A percentile compares a stretch with the other conserved stretches of the same genome.
These are phyloP conservation scores for Aspergillus sp. DNA, from an alignment of 2,329 filamentous ascomycete species.

Conservation along the genomic window DNA sequence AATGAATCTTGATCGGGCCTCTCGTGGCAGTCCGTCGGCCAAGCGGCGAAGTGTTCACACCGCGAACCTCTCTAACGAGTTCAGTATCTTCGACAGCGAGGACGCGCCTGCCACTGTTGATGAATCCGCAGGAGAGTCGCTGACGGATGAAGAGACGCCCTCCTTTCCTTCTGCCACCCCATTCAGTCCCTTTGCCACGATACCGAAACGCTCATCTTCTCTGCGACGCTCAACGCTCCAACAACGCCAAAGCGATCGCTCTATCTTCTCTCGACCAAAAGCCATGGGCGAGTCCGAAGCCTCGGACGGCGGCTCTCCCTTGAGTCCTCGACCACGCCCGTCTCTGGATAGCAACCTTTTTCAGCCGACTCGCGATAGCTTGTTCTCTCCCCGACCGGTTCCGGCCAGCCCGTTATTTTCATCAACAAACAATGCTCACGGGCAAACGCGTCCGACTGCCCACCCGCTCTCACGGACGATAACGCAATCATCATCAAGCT, in stretches of 20 bases:
- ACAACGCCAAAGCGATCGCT: constrained; percentile 72
- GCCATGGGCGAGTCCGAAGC: constrained; percentile 48
- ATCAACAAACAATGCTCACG: constrained; percentile 28
- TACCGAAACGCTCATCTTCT: constrained; percentile 71
- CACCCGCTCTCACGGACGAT: constrained; percentile 86
- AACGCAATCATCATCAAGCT: constrained; percentile 81
- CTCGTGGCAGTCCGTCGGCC: constrained; percentile 79
- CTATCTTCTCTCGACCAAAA: constrained; percentile 49
- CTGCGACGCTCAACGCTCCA: constrained; percentile 84
- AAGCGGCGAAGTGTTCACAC: constrained; percentile 88
- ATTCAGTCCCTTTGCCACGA: constrained; percentile 50
- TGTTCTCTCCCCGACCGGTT: constrained; percentile 63
- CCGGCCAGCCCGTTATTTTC: constrained; percentile 48
- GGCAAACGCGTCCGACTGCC: constrained; percentile 48
- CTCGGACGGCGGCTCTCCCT: constrained; percentile 54
- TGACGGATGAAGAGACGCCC: constrained; percentile 26
- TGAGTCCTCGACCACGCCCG: constrained; percentile 66
- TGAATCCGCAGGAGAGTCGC: constrained; percentile 29
- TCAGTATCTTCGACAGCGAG: constrained; percentile 71
- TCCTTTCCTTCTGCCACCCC: constrained; percentile 37
- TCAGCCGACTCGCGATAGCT: constrained; percentile 62
- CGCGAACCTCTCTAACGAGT: constrained; percentile 61
- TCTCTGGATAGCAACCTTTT: constrained; percentile 74
- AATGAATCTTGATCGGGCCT: constrained; percentile 80
- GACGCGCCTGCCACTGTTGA: constrained; percentile 25